Evolutionary conservation across 2,329 filamentous ascomycete species (phyloP).

Genomic region (Talaromyces albobiverticillius): DNA sequence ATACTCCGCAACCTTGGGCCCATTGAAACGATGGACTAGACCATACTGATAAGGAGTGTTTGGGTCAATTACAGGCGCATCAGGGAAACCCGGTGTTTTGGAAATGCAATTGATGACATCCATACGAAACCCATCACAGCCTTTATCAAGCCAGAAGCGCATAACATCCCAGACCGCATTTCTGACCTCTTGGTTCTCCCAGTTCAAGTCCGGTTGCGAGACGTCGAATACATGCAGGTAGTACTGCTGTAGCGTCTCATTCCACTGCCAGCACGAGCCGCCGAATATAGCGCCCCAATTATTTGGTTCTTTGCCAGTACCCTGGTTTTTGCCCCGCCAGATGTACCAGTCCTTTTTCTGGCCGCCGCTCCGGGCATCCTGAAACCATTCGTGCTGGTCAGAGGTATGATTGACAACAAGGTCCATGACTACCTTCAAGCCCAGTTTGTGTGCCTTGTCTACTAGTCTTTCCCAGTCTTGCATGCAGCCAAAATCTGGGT

Average conservation of each 20-base stretch:
- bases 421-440: constrained; percentile 71
- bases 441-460: constrained; percentile 56
- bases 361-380: constrained; percentile 60
- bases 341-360: constrained; percentile 70
- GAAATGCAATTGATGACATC: constrained; percentile 72
- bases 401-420: constrained; percentile 77
- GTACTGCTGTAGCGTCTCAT: constrained; percentile 68
- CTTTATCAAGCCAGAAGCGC: constrained; percentile 74
- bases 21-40: constrained; percentile 51
- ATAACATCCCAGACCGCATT: constrained; percentile 69
- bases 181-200: constrained; percentile 68
- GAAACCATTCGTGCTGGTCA: constrained; percentile 69
- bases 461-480: constrained; percentile 64
- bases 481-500: constrained; percentile 64
- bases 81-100: constrained; percentile 57
- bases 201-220: constrained; percentile 82
- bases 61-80: constrained; percentile 33
- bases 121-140: constrained; percentile 71
- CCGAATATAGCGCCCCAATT: constrained; percentile 62
- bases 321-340: constrained; percentile 53
- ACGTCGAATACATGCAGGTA: constrained; percentile 73
- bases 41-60: constrained; percentile 30
- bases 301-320: constrained; percentile 66
- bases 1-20: constrained; percentile 57
- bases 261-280: constrained; percentile 57